These are phyloP conservation scores for Wickerhamiella parazyma DNA, from an alignment of 805 yeast species.

Conservation along the genomic window DNA sequence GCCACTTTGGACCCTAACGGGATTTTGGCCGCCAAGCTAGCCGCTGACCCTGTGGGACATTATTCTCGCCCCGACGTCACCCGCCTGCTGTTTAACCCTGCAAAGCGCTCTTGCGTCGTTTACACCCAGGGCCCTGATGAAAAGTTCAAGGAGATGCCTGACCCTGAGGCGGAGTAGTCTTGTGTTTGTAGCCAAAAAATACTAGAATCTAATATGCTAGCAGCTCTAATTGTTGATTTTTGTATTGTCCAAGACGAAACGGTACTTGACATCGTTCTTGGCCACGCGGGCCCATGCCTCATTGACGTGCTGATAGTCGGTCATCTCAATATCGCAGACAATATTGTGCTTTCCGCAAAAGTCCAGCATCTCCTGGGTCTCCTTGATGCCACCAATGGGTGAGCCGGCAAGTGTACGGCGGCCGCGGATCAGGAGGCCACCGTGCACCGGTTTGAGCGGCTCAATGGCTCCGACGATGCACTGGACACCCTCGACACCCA, in stretches of 20 bases:
- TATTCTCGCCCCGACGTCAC: constrained; percentile 8
- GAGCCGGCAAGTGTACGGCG: constrained; percentile 30
- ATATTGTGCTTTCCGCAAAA: constrained; percentile 46
- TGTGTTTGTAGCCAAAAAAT: too few species aligned
- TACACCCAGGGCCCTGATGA: too few species aligned
- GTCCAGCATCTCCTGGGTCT: constrained; percentile 52
- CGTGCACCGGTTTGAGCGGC: constrained; percentile 32
- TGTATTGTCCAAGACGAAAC: constrained; percentile 16
- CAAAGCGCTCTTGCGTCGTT: too few species aligned
- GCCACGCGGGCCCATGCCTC: constrained; percentile 14
- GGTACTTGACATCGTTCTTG: constrained; percentile 14
- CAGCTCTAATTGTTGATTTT: too few species aligned
- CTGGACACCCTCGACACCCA: constrained; percentile 47
- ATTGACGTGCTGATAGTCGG: constrained; percentile 31
- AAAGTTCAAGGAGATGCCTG: too few species aligned
- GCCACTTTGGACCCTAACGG: constrained; percentile 7
- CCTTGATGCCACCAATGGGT: constrained; percentile 47
- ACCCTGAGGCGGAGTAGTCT: too few species aligned
- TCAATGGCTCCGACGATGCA: constrained; percentile 56
- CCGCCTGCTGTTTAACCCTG: not conserved
- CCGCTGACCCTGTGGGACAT: constrained; percentile 13
- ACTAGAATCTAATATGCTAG: too few species aligned
- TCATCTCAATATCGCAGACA: constrained; percentile 50
- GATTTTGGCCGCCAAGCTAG: constrained; percentile 6
- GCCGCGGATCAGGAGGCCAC: constrained; percentile 36